These are phyloP conservation scores for Starmerella floricola DNA, from an alignment of 805 yeast species.

Conservation along the genomic window DNA sequence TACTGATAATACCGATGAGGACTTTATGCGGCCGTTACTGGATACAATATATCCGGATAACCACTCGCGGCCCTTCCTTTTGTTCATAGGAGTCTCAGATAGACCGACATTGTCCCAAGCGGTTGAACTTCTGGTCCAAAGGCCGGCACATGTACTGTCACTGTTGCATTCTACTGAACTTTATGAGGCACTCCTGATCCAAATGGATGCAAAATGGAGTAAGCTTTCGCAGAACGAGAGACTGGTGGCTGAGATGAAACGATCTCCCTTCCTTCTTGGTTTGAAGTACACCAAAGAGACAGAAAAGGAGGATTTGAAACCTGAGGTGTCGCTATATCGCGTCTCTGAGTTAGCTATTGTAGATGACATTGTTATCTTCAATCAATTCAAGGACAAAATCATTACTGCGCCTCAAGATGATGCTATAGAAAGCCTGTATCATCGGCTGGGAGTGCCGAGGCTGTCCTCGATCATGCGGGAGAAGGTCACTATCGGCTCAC, in stretches of 20 bases:
- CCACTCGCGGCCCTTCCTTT: conserved; percentile 26
- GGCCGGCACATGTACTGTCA: conserved; percentile 7
- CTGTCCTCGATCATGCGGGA: conserved; percentile 26
- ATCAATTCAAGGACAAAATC: conserved; percentile 27
- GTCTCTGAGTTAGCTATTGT: conserved; percentile 28
- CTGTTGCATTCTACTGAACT: conserved; percentile 22
- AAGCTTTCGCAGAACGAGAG: conserved; percentile 4
- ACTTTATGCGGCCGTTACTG: conserved; percentile 11
- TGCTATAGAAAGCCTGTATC: conserved; percentile 26
- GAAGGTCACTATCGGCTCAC: conserved; percentile 23
- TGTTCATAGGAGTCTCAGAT: conserved; percentile 27
- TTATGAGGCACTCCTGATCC: conserved; percentile 21
- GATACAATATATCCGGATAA: conserved; percentile 9
- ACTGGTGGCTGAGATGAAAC: conserved; percentile 23
- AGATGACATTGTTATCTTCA: conserved; percentile 30
- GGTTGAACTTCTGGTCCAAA: conserved; percentile 15
- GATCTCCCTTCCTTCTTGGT: conserved; percentile 26
- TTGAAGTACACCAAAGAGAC: conserved; percentile 3
- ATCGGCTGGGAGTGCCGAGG: conserved; percentile 25
- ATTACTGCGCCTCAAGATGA: conserved; percentile 29
- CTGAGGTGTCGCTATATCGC: conserved; percentile 20
- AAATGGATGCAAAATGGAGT: conserved; percentile 14
- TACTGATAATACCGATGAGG: conserved; percentile 5
- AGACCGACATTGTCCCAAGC: conserved; percentile 28
- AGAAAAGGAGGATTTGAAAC: neutral